Conservation (phyloP, 768 basidiomycete species). For the Pleurotus ostreatus region DNA sequence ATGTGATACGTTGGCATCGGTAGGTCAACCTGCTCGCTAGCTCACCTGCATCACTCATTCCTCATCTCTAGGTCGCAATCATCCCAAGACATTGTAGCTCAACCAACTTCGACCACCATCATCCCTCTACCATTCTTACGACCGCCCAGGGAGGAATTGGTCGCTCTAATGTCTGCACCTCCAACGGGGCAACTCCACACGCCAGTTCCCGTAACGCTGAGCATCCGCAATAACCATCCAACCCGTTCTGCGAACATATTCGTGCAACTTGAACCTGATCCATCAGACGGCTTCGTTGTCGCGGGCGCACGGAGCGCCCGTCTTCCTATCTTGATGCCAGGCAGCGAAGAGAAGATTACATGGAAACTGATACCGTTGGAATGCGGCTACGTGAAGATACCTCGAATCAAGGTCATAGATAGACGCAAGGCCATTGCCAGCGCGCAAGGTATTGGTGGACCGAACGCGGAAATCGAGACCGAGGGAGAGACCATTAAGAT, state of each 20-base stretch:
- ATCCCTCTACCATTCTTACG: slow-evolving; percentile 59
- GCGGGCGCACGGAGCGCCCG: slow-evolving; percentile 68
- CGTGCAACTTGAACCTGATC: slow-evolving; percentile 68
- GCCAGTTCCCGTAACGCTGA: slow-evolving; percentile 51
- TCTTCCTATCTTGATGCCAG: slow-evolving; percentile 71
- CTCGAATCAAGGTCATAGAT: slow-evolving; percentile 55
- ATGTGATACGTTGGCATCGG: slow-evolving; percentile 67
- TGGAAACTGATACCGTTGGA: slow-evolving; percentile 76
- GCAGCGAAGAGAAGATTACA: slow-evolving; percentile 56
- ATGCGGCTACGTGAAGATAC: slow-evolving; percentile 64
- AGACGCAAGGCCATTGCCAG: slow-evolving; percentile 37
- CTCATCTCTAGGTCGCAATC: slow-evolving; percentile 36
- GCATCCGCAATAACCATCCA: slow-evolving; percentile 62
- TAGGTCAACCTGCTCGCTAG: slow-evolving; percentile 19
- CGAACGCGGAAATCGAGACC: slow-evolving; percentile 26
- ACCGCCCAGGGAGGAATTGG: slow-evolving; percentile 57
- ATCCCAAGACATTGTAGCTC: slow-evolving; percentile 27
- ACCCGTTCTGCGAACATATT: slow-evolving; percentile 64
- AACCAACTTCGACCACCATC: slow-evolving; percentile 43
- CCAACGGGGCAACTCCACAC: slow-evolving; percentile 60
- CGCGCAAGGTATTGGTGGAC: slow-evolving; percentile 19
- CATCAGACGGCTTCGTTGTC: slow-evolving; percentile 73
- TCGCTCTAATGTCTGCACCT: slow-evolving; percentile 64
- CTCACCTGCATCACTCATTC: not conserved
- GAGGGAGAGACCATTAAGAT: slow-evolving; percentile 49